Base-by-base conservation (phyloP, 495 filamentous ascomycete species). In the Penicillium steckii region DNA sequence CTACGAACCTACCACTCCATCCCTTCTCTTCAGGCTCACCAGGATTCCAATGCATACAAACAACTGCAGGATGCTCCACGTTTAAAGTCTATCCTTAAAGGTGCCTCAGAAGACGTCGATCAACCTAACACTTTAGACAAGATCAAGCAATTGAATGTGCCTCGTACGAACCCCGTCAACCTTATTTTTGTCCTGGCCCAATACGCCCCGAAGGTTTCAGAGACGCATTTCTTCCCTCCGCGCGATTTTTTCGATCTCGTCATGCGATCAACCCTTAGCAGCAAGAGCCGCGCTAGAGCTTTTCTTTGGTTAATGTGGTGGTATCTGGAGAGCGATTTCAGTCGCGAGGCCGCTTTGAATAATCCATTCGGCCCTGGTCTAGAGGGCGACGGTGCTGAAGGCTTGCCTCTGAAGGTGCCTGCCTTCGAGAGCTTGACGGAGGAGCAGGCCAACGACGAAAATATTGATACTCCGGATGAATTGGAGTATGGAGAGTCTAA, bases 221-320 rank as follows among this genome's bases (percentile, higher is more conserved):
- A 97, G 62, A 71, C 88, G 19, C 94, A 98, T 65, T 97, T 98
- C 73, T 86, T 86, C 37, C 82, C 85, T 21, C 83, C 81, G 2
- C 80, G 86, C 52, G 94, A 98, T 70, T 98, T 98, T 69, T 95
- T 95, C 64, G 94, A 98, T 60, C 80, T 98, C 3, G 86, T 98
- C 54, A 97, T 97, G 91, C 81, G 90, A 59, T 84, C 84, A 3
- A 87, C 87, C 18, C 77, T 91, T 22, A 92, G 87, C 46, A 96
- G 92, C 65, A 72, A 78, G 60, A 93, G 87, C 60, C 82, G 94
- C 49, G 94, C 95, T 1, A 87, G 72, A 46, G 93, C 92, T 1
- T 98, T 98, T 64, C 72, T 98, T 13, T 98, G 94, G 94, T 68
- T 98, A 53, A 96, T 98, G 85, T 98, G 94, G 94, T 95, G 90